A percentile compares a stretch with the other conserved stretches of the same genome.
Evolutionary conservation across 257 asterid species (phyloP).

Genomic region (Fraxinus quadrangulata): DNA sequence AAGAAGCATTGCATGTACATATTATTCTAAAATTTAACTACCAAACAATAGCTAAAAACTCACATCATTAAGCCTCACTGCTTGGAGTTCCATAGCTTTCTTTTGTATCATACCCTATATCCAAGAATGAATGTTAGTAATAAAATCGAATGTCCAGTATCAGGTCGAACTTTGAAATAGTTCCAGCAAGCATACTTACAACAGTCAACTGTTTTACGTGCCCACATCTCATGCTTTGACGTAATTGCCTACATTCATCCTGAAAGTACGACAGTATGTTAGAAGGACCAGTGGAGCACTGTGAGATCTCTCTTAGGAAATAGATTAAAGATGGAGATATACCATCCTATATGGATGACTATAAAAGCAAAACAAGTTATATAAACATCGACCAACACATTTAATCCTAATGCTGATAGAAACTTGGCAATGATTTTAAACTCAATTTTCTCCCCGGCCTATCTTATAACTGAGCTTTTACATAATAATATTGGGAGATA

Average conservation of each 20-base stretch:
- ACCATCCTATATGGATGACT: not conserved
- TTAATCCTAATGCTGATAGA: too few species aligned
- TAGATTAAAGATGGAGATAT: not conserved
- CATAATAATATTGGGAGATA: too few species aligned
- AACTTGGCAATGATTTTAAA: too few species aligned
- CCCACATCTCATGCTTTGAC: slow-evolving; percentile 80
- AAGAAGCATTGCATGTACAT: not conserved
- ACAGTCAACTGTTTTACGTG: slow-evolving; percentile 69
- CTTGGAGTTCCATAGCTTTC: slow-evolving; percentile 70
- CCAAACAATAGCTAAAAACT: slow-evolving; percentile 26
- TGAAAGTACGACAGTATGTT: slow-evolving; percentile 36
- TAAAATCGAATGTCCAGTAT: slow-evolving; percentile 10
- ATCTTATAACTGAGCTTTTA: too few species aligned
- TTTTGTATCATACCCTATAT: slow-evolving; percentile 73
- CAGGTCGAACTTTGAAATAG: slow-evolving; percentile 24
- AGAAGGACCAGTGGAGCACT: slow-evolving; percentile 3
- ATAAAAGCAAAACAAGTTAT: too few species aligned
- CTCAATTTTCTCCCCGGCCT: too few species aligned
- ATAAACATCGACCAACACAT: too few species aligned
- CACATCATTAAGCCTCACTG: slow-evolving; percentile 64
- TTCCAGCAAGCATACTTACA: slow-evolving; percentile 51
- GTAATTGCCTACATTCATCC: slow-evolving; percentile 87
- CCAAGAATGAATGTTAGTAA: slow-evolving; percentile 24
- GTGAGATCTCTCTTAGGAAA: slow-evolving; percentile 10
- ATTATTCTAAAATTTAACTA: too few species aligned